Conservation (phyloP, 345 rosid species). For the Erysimum cheiranthoides region DNA sequence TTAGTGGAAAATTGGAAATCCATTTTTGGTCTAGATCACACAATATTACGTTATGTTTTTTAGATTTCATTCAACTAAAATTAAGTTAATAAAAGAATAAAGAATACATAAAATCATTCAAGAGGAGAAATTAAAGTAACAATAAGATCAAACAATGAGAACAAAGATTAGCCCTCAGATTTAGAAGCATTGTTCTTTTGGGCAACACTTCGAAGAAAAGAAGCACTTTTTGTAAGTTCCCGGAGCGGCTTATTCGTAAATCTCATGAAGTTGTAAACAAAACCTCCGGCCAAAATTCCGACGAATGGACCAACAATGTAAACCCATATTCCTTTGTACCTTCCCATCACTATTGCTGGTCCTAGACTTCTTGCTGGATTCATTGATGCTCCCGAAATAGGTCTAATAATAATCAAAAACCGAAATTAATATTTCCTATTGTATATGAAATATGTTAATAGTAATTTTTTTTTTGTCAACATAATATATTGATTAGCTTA, state of each 20-base stretch:
- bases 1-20: not conserved
- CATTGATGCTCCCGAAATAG: constrained; percentile 69
- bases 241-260: constrained; percentile 57
- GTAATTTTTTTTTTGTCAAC: no score
- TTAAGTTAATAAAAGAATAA: not conserved
- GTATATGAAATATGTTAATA: not conserved
- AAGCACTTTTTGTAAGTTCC: constrained; percentile 49
- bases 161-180: constrained; percentile 21
- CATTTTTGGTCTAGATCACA: not conserved
- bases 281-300: constrained; percentile 64
- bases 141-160: not conserved
- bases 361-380: constrained; percentile 88
- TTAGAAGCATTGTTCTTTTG: constrained; percentile 18
- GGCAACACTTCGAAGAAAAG: constrained; percentile 35
- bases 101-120: not conserved
- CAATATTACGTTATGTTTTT: not conserved
- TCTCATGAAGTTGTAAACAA: constrained; percentile 60
- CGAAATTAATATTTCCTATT: not conserved
- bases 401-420: not conserved
- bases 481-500: no score
- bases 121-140: not conserved
- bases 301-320: constrained; percentile 60
- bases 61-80: not conserved
- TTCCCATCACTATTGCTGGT: constrained; percentile 64
- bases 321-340: constrained; percentile 65